Evolutionary conservation across 352 stramenopile genomes (phyloP), one percentile per base, ranked within the genome.

Genomic region (Phytophthora multivora): DNA sequence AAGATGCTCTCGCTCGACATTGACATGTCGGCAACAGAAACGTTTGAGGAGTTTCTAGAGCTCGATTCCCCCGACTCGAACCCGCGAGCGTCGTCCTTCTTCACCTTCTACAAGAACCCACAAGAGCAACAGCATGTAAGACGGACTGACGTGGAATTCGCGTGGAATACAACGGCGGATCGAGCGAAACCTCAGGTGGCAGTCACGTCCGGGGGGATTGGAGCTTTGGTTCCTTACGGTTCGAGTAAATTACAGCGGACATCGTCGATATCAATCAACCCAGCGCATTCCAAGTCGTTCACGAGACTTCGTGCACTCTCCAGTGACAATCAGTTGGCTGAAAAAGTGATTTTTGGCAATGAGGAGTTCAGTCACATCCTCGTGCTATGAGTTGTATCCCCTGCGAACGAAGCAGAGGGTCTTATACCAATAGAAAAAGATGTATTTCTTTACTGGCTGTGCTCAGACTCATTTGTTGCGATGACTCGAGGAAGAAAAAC

Each of bases 301-400:
- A 21, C 31, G 2, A 61, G 42, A 26, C 43, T 69, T 31, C 51
- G 50, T 15, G 38, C 35, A 23, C 45, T 63, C 5, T 63, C 63
- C 35, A 36, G 26, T 55, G 8, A 69, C 10, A 28, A 58, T 23
- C 47, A 18, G 15, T 40, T 41, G 11, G 19, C 31, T 11, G 38
- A 49, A 11, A 49, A 57, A 11, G 50, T 57, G 26, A n/a, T 16
- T 6, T 6, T 30, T 30, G 21, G 11, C 26, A 26, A 51, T 13
- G 19, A 48, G 6, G 41, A 45, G 31, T 10, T 31, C 4, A 40
- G 25, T 9, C 45, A 16, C 19, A 38, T 36, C 35, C 12, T 40
- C 6, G 35, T 40, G n/a, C 12, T 40, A 4, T 12, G 21, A 33
- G 7, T 33, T 12, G 28, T 33, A 12, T 31, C 9, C 35, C 67